Evolutionary conservation across 192 early-diverging fungal genomes (phyloP).

Genomic region (Bifiguratus adelaidae): DNA sequence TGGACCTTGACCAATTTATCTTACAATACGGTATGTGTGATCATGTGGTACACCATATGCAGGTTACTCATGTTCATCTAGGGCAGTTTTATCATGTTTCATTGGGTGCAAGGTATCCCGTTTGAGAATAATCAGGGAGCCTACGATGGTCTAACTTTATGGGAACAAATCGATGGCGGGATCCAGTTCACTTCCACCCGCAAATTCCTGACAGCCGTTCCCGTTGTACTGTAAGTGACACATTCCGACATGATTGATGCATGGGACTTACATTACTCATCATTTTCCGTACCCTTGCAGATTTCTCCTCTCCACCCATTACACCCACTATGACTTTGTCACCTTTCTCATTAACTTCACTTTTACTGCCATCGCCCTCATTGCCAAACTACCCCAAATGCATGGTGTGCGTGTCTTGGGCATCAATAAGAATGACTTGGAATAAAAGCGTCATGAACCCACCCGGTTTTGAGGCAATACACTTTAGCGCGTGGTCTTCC

Average conservation of each 20-base stretch:
- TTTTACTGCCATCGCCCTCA: conserved; percentile 70
- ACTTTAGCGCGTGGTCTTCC: no score
- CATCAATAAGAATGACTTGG: conserved; percentile 57
- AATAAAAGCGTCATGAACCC: no score
- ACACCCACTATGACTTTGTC: conserved; percentile 86
- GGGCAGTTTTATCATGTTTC: conserved; percentile 97
- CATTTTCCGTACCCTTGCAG: conserved; percentile 24
- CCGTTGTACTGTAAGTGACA: conserved; percentile 78
- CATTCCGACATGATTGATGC: conserved; percentile 1
- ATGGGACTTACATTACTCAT: not conserved
- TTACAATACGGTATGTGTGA: conserved; percentile 69
- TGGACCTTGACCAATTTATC: conserved; percentile 95
- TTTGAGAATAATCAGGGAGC: conserved; percentile 92
- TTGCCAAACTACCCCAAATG: conserved; percentile 88
- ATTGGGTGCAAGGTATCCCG: conserved; percentile 92
- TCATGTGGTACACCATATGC: not conserved
- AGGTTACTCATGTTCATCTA: conserved; percentile 13
- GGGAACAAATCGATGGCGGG: conserved; percentile 99
- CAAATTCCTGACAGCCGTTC: conserved; percentile 93
- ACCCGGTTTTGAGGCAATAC: no score
- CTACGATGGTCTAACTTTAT: conserved; percentile 87
- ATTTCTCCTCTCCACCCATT: conserved; percentile 91
- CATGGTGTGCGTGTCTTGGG: conserved; percentile 91
- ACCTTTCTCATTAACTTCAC: conserved; percentile 89
- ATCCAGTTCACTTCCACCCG: conserved; percentile 97